Conservation (phyloP, 176 grass and related monocot genomes). For the Oryza australiensis region DNA sequence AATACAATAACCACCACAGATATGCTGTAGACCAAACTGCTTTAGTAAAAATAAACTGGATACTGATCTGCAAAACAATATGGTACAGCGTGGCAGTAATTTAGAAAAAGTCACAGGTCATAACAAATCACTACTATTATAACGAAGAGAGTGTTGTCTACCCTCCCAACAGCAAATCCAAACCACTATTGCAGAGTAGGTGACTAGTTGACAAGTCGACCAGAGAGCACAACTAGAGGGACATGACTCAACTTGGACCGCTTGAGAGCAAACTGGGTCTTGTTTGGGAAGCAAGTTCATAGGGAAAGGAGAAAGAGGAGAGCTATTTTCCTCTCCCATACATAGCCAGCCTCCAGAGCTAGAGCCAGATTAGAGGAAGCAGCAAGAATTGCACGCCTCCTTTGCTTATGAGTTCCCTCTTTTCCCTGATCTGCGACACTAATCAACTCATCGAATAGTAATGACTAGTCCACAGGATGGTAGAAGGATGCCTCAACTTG, state of each 20-base stretch:
- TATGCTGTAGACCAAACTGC: background rate
- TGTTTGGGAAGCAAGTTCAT: background rate
- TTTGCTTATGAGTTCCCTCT: background rate
- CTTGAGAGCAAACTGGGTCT: background rate
- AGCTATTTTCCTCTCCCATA: no score
- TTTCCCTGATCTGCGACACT: background rate
- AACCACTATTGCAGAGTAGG: background rate
- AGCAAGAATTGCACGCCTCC: background rate
- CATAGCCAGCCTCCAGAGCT: no score
- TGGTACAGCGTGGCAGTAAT: background rate
- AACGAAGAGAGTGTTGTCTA: background rate
- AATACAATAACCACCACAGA: background rate
- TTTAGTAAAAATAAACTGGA: background rate
- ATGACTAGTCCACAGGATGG: background rate
- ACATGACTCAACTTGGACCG: background rate
- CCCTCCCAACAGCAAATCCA: background rate
- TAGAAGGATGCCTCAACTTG: background rate
- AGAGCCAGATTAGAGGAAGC: background rate
- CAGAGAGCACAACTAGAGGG: background rate
- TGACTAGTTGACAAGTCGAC: background rate
- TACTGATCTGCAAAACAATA: slow-evolving; percentile 3
- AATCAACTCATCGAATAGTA: background rate
- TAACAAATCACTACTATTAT: background rate
- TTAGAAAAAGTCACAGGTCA: background rate
- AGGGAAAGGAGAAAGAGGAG: no score